Percentiles rank a stretch among this genome's conserved stretches.
Conservation (phyloP, 306 rosid species). For the Acmispon strigosus region DNA sequence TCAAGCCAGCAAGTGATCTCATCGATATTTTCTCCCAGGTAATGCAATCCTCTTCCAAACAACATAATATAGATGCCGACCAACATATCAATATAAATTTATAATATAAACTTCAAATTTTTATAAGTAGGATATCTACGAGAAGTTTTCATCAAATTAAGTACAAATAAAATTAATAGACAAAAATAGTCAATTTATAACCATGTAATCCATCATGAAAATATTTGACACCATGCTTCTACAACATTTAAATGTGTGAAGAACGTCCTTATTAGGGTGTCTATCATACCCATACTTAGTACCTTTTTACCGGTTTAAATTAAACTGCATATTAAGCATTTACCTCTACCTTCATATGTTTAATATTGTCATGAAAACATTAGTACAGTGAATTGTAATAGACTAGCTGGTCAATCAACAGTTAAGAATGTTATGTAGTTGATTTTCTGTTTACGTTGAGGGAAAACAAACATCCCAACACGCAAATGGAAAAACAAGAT, state of each 20-base stretch:
- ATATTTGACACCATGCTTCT: background rate
- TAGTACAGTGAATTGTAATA: background rate
- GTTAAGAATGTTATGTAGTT: too few relatives aligned
- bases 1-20: background rate
- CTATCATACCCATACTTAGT: background rate
- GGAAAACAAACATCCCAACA: too few relatives aligned
- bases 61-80: too few relatives aligned
- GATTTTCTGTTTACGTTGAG: too few relatives aligned
- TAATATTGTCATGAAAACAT: constrained; percentile 1
- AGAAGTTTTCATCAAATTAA: background rate
- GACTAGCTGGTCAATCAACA: background rate
- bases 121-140: too few relatives aligned
- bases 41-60: too few relatives aligned
- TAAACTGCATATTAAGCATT: background rate
- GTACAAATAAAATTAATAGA: too few relatives aligned
- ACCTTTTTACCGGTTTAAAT: background rate
- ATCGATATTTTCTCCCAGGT: too few relatives aligned
- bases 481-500: too few relatives aligned
- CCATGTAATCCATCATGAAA: background rate
- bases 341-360: background rate
- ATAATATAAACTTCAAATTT: too few relatives aligned
- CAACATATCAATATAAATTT: too few relatives aligned
- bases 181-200: background rate
- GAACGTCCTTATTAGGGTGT: background rate
- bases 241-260: background rate